Conservation (phyloP, 306 rosid genomes). For the Vachellia pachyceras region DNA sequence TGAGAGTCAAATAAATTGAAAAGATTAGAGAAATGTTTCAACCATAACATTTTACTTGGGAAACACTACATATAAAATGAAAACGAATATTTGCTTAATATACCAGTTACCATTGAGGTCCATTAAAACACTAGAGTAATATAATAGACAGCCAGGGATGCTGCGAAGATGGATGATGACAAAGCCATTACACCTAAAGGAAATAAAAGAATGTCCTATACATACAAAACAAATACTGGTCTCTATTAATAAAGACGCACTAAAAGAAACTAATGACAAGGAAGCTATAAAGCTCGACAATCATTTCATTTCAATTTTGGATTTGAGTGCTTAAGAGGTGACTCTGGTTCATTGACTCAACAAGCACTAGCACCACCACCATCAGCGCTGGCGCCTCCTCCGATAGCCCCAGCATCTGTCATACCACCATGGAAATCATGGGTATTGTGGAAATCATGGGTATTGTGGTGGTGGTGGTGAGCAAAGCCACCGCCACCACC, state of each 20-base stretch:
- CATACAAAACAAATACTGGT: background rate
- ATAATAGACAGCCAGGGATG: background rate
- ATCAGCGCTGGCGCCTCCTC: background rate
- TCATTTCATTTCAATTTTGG: background rate
- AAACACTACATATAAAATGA: no score
- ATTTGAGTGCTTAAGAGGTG: background rate
- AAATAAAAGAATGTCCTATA: background rate
- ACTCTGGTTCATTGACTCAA: background rate
- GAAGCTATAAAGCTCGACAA: background rate
- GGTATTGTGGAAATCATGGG: background rate
- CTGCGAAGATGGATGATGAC: background rate
- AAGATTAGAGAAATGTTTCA: no score
- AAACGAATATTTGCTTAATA: background rate
- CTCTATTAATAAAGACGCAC: background rate
- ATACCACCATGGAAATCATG: background rate
- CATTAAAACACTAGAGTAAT: background rate
- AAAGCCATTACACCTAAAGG: background rate
- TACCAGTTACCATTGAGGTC: background rate
- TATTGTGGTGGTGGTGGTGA: background rate
- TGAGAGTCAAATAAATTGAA: no score
- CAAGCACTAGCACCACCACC: conserved; percentile 5
- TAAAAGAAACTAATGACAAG: background rate
- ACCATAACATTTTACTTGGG: no score
- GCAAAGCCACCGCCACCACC: conserved; percentile 7
- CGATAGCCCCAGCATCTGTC: background rate